Percentiles rank a stretch among this genome's conserved stretches.
These are phyloP conservation scores for Begonia masoniana DNA, from an alignment of 306 rosid genomes.

Conservation along the genomic window DNA sequence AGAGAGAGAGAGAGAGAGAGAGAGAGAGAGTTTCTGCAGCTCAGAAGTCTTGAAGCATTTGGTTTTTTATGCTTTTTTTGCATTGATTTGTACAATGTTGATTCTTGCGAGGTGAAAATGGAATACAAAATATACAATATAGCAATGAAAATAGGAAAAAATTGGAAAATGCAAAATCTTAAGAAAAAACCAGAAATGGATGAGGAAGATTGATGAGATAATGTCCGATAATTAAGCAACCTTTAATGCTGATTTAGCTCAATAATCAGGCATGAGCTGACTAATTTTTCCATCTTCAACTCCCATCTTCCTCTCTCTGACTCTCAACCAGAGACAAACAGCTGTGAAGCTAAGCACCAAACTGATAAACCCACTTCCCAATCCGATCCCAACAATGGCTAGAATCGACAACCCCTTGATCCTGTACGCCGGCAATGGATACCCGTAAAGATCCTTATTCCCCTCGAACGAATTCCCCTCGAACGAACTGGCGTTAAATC, in stretches of 20 bases:
- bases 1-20: too few species aligned
- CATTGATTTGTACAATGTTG: constrained; percentile 29
- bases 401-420: constrained; percentile 57
- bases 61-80: constrained; percentile 4
- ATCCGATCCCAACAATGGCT: constrained; percentile 89
- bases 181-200: too few species aligned
- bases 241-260: constrained; percentile 9
- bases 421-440: constrained; percentile 56
- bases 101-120: constrained; percentile 7
- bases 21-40: too few species aligned
- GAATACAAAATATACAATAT: too few species aligned
- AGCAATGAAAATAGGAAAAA: constrained; percentile 5
- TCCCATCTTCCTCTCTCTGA: constrained; percentile 65
- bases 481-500: constrained; percentile 66
- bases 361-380: constrained; percentile 87
- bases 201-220: too few species aligned
- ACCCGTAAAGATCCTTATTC: constrained; percentile 86
- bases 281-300: constrained; percentile 70
- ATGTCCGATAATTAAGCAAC: too few species aligned
- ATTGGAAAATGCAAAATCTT: constrained; percentile 4
- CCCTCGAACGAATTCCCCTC: constrained; percentile 63
- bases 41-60: too few species aligned
- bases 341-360: constrained; percentile 79
- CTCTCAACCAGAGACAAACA: constrained; percentile 84
- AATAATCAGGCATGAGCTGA: constrained; percentile 90